Evolutionary conservation across 257 asterid species (phyloP).

Genomic region (Lycium ferocissimum): DNA sequence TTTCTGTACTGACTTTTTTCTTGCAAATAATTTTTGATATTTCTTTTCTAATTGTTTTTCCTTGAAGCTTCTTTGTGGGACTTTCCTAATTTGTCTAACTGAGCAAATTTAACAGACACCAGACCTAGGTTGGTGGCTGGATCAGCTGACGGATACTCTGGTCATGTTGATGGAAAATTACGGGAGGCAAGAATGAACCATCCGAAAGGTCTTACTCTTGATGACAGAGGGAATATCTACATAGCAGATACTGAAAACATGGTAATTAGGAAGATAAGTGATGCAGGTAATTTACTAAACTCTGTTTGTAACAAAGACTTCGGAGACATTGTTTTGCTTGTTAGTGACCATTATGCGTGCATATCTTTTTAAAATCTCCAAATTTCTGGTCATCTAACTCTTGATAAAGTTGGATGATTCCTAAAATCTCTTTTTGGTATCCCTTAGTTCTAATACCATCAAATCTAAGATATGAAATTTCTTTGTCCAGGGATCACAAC

Average conservation of each 20-base stretch:
- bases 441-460: not conserved
- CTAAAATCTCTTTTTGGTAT: not conserved
- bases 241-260: slow-evolving; percentile 88
- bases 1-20: not conserved
- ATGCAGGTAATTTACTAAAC: slow-evolving; percentile 60
- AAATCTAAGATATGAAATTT: not conserved
- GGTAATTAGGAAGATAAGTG: slow-evolving; percentile 93
- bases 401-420: not conserved
- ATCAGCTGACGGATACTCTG: slow-evolving; percentile 84
- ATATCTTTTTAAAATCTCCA: not conserved
- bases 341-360: not conserved
- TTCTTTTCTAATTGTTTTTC: not conserved
- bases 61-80: not conserved
- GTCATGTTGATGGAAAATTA: slow-evolving; percentile 80
- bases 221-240: slow-evolving; percentile 86
- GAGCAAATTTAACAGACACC: slow-evolving; percentile 58
- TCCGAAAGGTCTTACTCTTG: slow-evolving; percentile 91
- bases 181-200: slow-evolving; percentile 91
- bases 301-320: not conserved
- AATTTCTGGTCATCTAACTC: not conserved
- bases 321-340: not conserved
- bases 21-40: not conserved
- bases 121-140: slow-evolving; percentile 86
- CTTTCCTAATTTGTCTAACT: not conserved
- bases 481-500: slow-evolving; percentile 77